phyloP scores from a whole-genome alignment of 225 moss, liverwort and hornwort genomes.

The Marchantia polymorpha region DNA sequence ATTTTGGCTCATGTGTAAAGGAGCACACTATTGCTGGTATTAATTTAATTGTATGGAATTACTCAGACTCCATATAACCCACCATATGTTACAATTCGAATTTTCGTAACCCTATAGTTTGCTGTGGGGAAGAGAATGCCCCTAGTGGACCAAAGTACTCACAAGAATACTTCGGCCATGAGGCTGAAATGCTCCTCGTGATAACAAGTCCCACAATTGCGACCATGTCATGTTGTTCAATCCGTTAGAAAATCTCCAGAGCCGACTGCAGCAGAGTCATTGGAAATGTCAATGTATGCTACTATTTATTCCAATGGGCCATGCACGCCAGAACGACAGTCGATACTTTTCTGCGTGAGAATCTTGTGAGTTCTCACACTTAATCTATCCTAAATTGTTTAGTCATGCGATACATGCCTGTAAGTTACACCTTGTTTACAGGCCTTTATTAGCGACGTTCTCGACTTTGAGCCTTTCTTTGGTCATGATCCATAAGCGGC shows the following conservation, averaged over 20 bases:
- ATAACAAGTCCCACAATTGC: conserved; percentile 20
- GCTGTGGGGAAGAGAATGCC: no score
- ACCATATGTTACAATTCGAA: no score
- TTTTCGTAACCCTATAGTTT: no score
- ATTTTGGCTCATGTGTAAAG: no score
- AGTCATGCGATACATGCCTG: background rate
- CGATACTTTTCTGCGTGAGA: conserved; percentile 92
- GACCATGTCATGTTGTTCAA: conserved; percentile 41
- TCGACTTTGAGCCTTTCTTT: no score
- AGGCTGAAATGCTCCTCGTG: no score
- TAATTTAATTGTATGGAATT: no score
- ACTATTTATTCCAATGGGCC: conserved; percentile 91
- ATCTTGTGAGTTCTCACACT: conserved; percentile 42
- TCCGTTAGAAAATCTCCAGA: conserved; percentile 32
- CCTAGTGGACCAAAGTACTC: no score
- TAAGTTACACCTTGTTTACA: background rate
- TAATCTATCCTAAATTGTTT: background rate
- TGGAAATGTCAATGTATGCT: conserved; percentile 62
- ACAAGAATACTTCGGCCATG: no score
- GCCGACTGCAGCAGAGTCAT: conserved; percentile 35
- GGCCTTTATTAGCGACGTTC: background rate
- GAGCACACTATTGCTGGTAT: no score
- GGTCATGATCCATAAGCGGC: no score
- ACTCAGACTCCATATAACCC: no score
- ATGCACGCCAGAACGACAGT: conserved; percentile 99